Evolutionary conservation across 2,329 filamentous ascomycete genomes (phyloP).

Genomic region (Exserohilum turcica): DNA sequence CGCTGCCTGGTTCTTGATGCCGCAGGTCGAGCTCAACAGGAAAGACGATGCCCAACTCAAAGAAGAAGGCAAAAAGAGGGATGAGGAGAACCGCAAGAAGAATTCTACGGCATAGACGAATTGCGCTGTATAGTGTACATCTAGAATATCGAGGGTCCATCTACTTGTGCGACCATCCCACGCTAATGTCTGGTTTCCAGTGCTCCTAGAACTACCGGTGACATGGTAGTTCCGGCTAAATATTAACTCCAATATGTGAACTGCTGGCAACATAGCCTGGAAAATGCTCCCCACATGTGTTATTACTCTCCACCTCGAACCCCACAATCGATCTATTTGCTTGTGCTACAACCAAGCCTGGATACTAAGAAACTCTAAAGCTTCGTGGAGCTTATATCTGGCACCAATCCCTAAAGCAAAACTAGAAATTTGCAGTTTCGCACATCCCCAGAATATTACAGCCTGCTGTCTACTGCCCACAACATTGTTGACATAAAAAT

Average conservation of each 20-base stretch:
- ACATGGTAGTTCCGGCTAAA: slow-evolving; percentile 14
- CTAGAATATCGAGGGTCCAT: neutral
- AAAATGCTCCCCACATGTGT: neutral
- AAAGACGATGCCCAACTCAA: slow-evolving; percentile 26
- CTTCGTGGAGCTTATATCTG: too few relatives aligned
- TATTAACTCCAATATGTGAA: slow-evolving; percentile 3
- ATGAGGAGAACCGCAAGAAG: slow-evolving; percentile 13
- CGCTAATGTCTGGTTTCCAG: neutral
- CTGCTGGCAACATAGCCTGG: neutral
- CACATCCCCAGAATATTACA: too few relatives aligned
- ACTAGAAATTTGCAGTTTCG: too few relatives aligned
- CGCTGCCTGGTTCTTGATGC: slow-evolving; percentile 25
- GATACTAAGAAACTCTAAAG: too few relatives aligned
- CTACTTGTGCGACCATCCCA: neutral
- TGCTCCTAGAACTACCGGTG: slow-evolving; percentile 12
- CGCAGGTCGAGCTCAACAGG: slow-evolving; percentile 23
- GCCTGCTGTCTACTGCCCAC: too few relatives aligned
- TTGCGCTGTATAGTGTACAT: too few relatives aligned
- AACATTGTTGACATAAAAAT: slow-evolving; percentile 9
- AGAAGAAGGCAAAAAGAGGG: slow-evolving; percentile 22
- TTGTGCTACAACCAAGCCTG: neutral
- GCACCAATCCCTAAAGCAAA: too few relatives aligned
- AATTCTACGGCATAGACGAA: neutral
- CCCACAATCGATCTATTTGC: slow-evolving; percentile 8
- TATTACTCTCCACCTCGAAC: neutral